These are phyloP conservation scores for Cystobasidium onofrii DNA, from an alignment of 768 basidiomycete species.

Conservation along the genomic window DNA sequence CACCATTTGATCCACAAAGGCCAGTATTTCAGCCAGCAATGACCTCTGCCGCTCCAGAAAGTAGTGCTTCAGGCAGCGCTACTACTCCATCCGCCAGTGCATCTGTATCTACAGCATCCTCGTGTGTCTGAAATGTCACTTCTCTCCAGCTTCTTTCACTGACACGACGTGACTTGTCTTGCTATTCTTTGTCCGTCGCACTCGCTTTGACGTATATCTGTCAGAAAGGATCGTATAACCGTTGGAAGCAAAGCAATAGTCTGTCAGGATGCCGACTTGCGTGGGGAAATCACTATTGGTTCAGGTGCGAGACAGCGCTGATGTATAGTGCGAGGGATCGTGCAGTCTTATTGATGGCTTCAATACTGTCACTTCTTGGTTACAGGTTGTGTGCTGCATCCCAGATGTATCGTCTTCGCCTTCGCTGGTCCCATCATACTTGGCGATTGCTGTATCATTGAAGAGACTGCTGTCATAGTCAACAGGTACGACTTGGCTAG, in stretches of 20 bases:
- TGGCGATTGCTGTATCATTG: slow-evolving; percentile 78
- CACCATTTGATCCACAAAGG: not conserved
- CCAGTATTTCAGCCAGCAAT: not conserved
- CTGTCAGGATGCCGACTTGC: slow-evolving; percentile 86
- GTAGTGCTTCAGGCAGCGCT: not conserved
- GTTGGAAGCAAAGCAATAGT: slow-evolving; percentile 86
- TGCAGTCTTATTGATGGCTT: too few species aligned
- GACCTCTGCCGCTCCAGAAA: not conserved
- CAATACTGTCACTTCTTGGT: not conserved
- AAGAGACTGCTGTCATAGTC: slow-evolving; percentile 81
- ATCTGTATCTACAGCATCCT: not conserved
- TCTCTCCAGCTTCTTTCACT: not conserved
- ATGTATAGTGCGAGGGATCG: too few species aligned
- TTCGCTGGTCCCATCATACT: slow-evolving; percentile 83
- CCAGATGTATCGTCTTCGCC: slow-evolving; percentile 87
- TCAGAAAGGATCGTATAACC: slow-evolving; percentile 48
- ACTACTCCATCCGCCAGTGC: not conserved
- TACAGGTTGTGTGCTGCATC: slow-evolving; percentile 76
- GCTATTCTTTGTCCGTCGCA: not conserved
- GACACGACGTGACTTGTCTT: not conserved
- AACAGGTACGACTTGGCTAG: slow-evolving; percentile 56
- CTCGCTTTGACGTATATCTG: not conserved
- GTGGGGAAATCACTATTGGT: slow-evolving; percentile 88
- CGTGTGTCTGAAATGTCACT: not conserved
- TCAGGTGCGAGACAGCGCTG: slow-evolving; percentile 51